phyloP scores from a whole-genome alignment of 345 rosid species.

The Mercurialis annua region DNA sequence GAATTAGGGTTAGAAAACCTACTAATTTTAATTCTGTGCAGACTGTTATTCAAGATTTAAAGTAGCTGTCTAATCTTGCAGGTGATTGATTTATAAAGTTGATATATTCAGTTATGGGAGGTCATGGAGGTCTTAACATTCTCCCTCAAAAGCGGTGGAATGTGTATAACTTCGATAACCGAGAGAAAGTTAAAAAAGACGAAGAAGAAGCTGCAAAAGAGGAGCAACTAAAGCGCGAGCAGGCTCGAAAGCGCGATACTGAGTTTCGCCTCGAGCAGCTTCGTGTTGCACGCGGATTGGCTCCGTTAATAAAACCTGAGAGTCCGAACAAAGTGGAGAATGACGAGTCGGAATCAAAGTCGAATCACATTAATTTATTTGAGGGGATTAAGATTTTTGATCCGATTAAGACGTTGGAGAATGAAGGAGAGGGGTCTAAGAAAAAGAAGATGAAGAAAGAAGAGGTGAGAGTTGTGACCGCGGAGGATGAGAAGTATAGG shows the following conservation, averaged over 20 bases:
- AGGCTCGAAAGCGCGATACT: conserved; percentile 66
- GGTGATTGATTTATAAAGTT: background rate
- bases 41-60: background rate
- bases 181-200: conserved; percentile 76
- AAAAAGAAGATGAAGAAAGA: conserved; percentile 70
- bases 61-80: background rate
- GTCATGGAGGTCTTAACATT: conserved; percentile 91
- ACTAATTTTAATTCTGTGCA: background rate
- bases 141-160: conserved; percentile 97
- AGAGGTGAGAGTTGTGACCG: conserved; percentile 53
- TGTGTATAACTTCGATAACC: conserved; percentile 77
- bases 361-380: conserved; percentile 83
- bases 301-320: conserved; percentile 42
- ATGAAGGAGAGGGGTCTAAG: conserved; percentile 43
- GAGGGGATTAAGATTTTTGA: conserved; percentile 90
- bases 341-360: conserved; percentile 42
- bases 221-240: conserved; percentile 78
- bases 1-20: too few relatives aligned
- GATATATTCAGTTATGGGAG: conserved; percentile 54
- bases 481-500: conserved; percentile 85
- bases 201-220: conserved; percentile 90
- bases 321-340: conserved; percentile 15
- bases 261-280: conserved; percentile 82
- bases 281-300: conserved; percentile 76
- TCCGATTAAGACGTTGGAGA: conserved; percentile 42